These are phyloP conservation scores for Solanum pinnatisectum DNA, from an alignment of 257 asterid species.

Conservation along the genomic window DNA sequence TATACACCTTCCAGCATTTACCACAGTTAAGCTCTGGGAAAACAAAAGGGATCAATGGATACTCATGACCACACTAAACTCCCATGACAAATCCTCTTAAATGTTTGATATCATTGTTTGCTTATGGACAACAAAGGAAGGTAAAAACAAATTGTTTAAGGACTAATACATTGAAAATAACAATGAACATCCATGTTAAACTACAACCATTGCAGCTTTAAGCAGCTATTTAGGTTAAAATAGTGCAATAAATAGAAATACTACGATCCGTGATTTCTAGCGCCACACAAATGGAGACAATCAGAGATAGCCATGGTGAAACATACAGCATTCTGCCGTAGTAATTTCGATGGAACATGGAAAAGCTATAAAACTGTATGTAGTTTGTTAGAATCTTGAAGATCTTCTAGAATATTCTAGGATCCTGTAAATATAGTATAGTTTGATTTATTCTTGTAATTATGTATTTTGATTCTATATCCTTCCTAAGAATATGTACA, in stretches of 20 bases:
- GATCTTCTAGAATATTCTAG: not conserved
- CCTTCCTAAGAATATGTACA: not conserved
- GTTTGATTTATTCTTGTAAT: not conserved
- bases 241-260: not conserved
- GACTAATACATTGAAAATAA: not conserved
- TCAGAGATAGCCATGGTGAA: not conserved
- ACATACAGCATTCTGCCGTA: not conserved
- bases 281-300: not conserved
- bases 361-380: not conserved
- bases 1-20: not conserved
- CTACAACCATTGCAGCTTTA: not conserved
- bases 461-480: not conserved
- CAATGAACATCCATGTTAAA: not conserved
- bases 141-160: not conserved
- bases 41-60: not conserved
- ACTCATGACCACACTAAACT: not conserved
- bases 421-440: not conserved
- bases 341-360: not conserved
- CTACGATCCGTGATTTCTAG: not conserved
- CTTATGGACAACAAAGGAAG: not conserved
- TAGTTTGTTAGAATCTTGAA: not conserved
- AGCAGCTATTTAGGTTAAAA: not conserved
- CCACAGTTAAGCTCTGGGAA: not conserved
- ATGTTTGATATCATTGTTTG: not conserved
- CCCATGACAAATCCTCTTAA: not conserved